Base-by-base conservation (phyloP, 2,329 filamentous ascomycete species). In the Stenocarpella maydis region DNA sequence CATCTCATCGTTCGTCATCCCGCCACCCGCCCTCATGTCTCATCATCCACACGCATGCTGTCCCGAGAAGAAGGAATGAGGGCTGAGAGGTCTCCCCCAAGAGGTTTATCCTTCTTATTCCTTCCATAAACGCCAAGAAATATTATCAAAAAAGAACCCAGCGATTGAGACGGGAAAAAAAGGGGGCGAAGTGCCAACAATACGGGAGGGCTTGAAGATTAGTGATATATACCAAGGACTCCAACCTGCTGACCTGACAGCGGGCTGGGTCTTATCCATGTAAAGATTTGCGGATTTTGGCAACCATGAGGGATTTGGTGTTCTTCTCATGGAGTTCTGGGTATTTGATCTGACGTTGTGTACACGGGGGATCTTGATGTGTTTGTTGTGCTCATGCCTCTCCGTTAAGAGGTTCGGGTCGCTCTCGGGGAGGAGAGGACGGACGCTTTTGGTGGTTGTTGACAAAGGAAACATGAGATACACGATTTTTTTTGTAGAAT, bases 361-460 rank as follows among this genome's bases (percentile, higher is more conserved):
- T 61, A 61, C 41, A 61, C 43, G 58, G 41, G 43, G 41, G 24
- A 6, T n/a, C 21, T 28, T 43, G 34, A 15, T 34, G 43, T 26
- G 26, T 54, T 69, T 68, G 63, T n/a, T 53, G 65, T 69, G 66
- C 50, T 71, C 37, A 19, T 55, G 17, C n/a, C 69, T 61, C 69
- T 71, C 69, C 52, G 69, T 28, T 26, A 69, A 69, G 66, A 66
- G 69, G 45, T 71, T 69, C 47, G 69, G 69, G 69, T 61, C 69
- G 63, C 53, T 68, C 69, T 69, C 66, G 60, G 28, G n/a, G 26
- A 69, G 69, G 66, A 71, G 66, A 68, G 53, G 69, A 71, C 69
- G 69, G 69, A 71, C 69, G 58, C 60, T 63, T 50, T 67, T 61
- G 65, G 60, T 65, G 60, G 69, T 43, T 71, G 52, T 55, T 69